Percentiles rank a stretch among this genome's conserved stretches.
Evolutionary conservation across 192 early-diverging fungal genomes (phyloP).

Genomic region (Phlyctochytrium bullatum): DNA sequence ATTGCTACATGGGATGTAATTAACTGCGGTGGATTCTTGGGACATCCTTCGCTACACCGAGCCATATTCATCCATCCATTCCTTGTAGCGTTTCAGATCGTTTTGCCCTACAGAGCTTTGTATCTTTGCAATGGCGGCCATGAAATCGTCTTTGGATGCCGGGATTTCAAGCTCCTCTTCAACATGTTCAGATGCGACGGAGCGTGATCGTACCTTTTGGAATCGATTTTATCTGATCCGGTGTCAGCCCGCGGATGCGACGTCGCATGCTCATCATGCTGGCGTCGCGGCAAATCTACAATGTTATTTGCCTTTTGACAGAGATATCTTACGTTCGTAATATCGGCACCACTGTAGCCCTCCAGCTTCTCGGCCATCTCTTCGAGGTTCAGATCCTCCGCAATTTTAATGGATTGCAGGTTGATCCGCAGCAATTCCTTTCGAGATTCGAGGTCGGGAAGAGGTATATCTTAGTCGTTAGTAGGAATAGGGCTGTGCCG

Average conservation of each 20-base stretch:
- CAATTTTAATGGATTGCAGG: conserved; percentile 48
- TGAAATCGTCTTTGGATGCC: conserved; percentile 49
- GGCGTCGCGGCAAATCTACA: conserved; percentile 55
- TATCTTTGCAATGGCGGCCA: conserved; percentile 51
- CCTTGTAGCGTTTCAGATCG: conserved; percentile 57
- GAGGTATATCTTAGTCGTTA: conserved; percentile 44
- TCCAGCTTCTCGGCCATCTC: conserved; percentile 52
- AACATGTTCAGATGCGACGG: conserved; percentile 10
- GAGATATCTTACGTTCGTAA: conserved; percentile 49
- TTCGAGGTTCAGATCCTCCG: conserved; percentile 43
- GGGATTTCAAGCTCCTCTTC: conserved; percentile 59
- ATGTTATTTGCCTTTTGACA: not conserved
- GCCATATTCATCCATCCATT: conserved; percentile 68
- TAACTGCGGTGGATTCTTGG: too few relatives aligned
- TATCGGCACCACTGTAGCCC: conserved; percentile 62
- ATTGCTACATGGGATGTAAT: too few relatives aligned
- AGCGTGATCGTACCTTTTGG: conserved; percentile 51
- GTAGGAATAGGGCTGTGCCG: conserved; percentile 16
- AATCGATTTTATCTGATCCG: conserved; percentile 52
- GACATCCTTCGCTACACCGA: too few relatives aligned
- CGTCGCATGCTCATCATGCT: conserved; percentile 61
- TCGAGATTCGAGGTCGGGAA: conserved; percentile 52
- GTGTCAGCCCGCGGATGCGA: conserved; percentile 49
- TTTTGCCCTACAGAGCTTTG: conserved; percentile 54
- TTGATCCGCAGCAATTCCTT: conserved; percentile 53